A percentile compares a stretch with the other conserved stretches of the same genome.
These are phyloP conservation scores for Trichoderma sp. DNA, from an alignment of 2,329 filamentous ascomycete species.

Conservation along the genomic window DNA sequence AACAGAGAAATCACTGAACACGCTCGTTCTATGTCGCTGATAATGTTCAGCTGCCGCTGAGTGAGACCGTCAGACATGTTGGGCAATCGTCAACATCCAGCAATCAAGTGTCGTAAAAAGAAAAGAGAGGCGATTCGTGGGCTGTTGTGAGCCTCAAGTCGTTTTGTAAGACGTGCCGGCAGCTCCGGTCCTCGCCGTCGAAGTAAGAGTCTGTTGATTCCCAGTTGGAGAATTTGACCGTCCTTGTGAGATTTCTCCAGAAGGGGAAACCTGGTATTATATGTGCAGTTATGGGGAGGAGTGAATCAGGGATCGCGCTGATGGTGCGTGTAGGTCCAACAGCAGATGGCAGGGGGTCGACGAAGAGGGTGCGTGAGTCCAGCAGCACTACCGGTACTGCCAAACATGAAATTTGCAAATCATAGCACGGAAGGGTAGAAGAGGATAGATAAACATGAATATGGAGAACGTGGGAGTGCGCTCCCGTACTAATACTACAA, in stretches of 20 bases:
- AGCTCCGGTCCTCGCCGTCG: constrained; percentile 8
- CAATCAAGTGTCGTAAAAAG: neutral
- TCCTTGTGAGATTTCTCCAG: neutral
- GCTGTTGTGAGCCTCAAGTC: neutral
- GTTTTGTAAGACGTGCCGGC: constrained; percentile 8
- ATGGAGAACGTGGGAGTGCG: neutral
- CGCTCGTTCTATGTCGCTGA: constrained; percentile 63
- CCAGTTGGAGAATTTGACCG: neutral
- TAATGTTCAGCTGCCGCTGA: constrained; percentile 46
- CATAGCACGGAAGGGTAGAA: neutral
- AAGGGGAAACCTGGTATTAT: constrained; percentile 8
- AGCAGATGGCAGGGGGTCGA: constrained; percentile 6
- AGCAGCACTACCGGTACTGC: constrained; percentile 5
- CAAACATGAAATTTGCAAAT: constrained; percentile 3
- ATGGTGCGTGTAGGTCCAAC: neutral
- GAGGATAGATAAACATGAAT: neutral
- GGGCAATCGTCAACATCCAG: neutral
- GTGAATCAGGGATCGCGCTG: constrained; percentile 14
- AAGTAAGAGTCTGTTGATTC: neutral
- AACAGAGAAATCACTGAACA: constrained; percentile 69
- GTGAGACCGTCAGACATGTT: constrained; percentile 18
- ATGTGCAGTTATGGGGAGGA: neutral
- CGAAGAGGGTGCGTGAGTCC: constrained; percentile 5
- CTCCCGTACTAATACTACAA: neutral
- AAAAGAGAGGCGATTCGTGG: neutral